Base-by-base conservation (phyloP, 805 yeast species). In the Saccharomycodes ludwigii region DNA sequence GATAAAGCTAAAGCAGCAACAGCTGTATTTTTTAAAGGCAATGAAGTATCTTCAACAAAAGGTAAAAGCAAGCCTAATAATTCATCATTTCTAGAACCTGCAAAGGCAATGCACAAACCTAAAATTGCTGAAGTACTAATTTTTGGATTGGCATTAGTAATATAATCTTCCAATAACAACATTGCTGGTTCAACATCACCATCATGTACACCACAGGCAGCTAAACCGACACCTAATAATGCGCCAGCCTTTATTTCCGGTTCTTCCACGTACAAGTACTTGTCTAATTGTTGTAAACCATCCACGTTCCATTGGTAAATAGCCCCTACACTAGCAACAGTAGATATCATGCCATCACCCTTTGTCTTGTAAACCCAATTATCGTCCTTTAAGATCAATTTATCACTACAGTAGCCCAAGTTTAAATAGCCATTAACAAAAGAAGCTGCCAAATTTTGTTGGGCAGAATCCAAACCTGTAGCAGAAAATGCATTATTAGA, bases 201-300 rank as follows among this genome's bases (percentile, higher is more conserved):
- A 52, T 88, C 95, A 57, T 83, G 95, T 34, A 91, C 88, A 57
- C 94, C 93, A 15, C 93, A 68, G 18, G 94, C 82, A 5, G 84
- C 76, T 29, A 91, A 69, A 55, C 97, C 98, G 56, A 84, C 83
- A 55, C 97, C 99, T 42, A 91, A 67, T 36, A 91, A 65, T 4
- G 98, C 95, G 58, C 99, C 99, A 5, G 97, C 95, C 59, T 84
- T 84, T 43, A 86, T 73, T 48, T 83, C 88, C 36, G 74, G 77
- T 46, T 85, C 94, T 12, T 76, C 69, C 4, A 94, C 77, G 49
- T 86, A 86, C 36, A 88, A 63, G 54, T 79, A 86, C 55, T 80
- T 82, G 58, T 91, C 97, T 46, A 91, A 66, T 35, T 72, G 73
- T 58, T 88, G 95, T 41, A 91, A 68, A 40, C 96, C 97, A 43